Base-by-base conservation (phyloP, 352 stramenopile genomes). In the Phytopythium aichiense region DNA sequence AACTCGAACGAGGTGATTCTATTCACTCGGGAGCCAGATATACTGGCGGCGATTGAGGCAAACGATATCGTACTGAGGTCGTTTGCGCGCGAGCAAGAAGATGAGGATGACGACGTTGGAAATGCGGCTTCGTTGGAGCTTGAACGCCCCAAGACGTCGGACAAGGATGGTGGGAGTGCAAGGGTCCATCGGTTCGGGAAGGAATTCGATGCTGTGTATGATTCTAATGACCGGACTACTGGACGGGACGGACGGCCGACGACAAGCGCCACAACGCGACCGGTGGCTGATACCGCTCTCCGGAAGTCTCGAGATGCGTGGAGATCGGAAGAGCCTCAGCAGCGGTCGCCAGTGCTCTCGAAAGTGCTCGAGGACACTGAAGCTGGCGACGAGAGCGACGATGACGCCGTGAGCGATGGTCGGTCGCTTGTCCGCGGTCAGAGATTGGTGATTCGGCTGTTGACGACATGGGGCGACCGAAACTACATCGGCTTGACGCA, bases 401-500 rank as follows among this genome's bases (percentile, higher is more conserved):
- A 72, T 4, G 58, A 70, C 7, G 64, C 53, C 37, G 6, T 58
- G 7, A 46, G 59, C 42, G 42, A 43, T 22, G 58, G 58, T 22
- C 64, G 60, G n/a, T 60, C 61, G 5, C 38, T 86, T 20, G 49
- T 84, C 30, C 67, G 72, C 38, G 88, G 84, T 6, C 78, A 84
- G 8, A 57, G 66, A 6, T 62, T 96, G 11, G 72, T 67, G 18
- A 64, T 96, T 31, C 68, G 77, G 11, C 52, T 95, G 23, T 60
- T 81, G 12, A 79, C 56, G 43, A 91, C 88, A 2, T 95, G 87
- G 84, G 88, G 87, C 1, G 88, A 96, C 58, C 56, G 53, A 5
- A 87, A 93, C 61, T 96, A 96, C 60, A 78, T 96, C n/a, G 88
- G 88, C 1, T 64, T 96, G 23, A 94, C 84, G 1, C 76, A 94